Evolutionary conservation across 768 basidiomycete genomes (phyloP), one percentile per base, ranked within the genome.

Genomic region (Favolaschia claudopus): DNA sequence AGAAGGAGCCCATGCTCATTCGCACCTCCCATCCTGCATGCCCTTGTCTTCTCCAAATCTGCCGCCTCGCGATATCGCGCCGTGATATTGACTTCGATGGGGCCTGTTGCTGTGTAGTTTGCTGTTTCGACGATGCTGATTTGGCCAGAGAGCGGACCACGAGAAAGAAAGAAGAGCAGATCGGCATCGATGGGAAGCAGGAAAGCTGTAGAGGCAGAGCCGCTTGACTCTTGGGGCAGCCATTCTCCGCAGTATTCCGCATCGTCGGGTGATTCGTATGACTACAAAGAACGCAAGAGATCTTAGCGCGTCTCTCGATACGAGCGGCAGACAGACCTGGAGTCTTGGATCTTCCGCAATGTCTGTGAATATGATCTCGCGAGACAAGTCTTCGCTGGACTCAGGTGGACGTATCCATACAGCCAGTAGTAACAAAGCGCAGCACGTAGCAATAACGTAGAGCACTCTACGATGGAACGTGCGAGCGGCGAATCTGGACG

Each of bases 221-320:
- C 15, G 9, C 25, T 9, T 10, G 12, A 8, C 14, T 38, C 36
- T 17, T 7, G 31, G 27, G 17, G 24, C 17, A 17, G 17, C 58
- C 58, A 60, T 25, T 60, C 51, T n/a, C 38, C 46, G 22, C 59
- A 60, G 40, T 42, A 48, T 33, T 39, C 46, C 7, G 59, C 45
- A 27, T 32, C 31, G 20, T 42, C 46, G 2, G 59, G 52, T 12
- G 46, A 54, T 34, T 49, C 45, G 34, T 60, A 60, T 25, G 32
- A 33, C 59, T 60, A 40, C 13, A 39, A 32, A 40, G n/a, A n/a
- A n/a, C n/a, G n/a, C n/a, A n/a, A n/a, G 17, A 10, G 32, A 24
- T 1, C 14, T 43, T n/a, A 32, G 50, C 13, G 32, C 25, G 8
- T 45, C 31, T 29, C 10, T 19, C n/a, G 32, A 10, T 19, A 34